Evolutionary conservation across 2,329 filamentous ascomycete genomes (phyloP).

Genomic region (Colletotrichum shisoi): DNA sequence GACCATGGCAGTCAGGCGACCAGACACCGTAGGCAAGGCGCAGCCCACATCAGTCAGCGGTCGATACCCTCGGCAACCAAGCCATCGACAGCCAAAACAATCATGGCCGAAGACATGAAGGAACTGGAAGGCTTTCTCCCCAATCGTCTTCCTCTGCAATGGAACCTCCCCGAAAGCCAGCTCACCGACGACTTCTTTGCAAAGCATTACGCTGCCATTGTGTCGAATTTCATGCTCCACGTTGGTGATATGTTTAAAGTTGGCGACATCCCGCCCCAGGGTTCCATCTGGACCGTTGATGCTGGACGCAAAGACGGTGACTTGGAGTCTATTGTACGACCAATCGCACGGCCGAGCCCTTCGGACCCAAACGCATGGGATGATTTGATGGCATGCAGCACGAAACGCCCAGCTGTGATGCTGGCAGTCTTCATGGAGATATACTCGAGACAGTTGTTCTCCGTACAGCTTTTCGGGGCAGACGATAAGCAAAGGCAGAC

Average conservation of each 20-base stretch:
- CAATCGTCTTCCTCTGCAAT: slow-evolving; percentile 20
- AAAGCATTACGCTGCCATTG: slow-evolving; percentile 35
- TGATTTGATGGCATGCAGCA: slow-evolving; percentile 41
- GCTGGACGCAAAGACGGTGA: not conserved
- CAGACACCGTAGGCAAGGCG: not conserved
- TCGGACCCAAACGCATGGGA: slow-evolving; percentile 43
- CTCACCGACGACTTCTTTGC: slow-evolving; percentile 31
- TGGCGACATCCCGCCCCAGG: not conserved
- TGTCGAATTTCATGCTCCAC: slow-evolving; percentile 42
- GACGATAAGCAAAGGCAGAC: slow-evolving; percentile 41
- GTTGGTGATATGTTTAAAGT: slow-evolving; percentile 40
- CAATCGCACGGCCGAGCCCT: slow-evolving; percentile 45
- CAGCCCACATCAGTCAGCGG: not conserved
- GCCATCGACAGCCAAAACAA: not conserved
- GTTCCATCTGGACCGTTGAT: slow-evolving; percentile 12
- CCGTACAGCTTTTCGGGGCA: slow-evolving; percentile 47
- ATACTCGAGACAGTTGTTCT: slow-evolving; percentile 44
- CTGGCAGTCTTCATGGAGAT: slow-evolving; percentile 46
- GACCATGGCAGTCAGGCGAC: not conserved
- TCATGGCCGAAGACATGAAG: slow-evolving; percentile 1
- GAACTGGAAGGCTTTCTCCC: slow-evolving; percentile 26
- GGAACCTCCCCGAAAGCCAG: not conserved
- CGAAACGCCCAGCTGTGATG: slow-evolving; percentile 44
- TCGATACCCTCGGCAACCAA: not conserved
- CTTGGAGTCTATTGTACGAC: slow-evolving; percentile 32